Percentiles rank a stretch among this genome's conserved stretches.
Conservation (phyloP, 2,329 filamentous ascomycete genomes). For the Dothistroma septosporum region DNA sequence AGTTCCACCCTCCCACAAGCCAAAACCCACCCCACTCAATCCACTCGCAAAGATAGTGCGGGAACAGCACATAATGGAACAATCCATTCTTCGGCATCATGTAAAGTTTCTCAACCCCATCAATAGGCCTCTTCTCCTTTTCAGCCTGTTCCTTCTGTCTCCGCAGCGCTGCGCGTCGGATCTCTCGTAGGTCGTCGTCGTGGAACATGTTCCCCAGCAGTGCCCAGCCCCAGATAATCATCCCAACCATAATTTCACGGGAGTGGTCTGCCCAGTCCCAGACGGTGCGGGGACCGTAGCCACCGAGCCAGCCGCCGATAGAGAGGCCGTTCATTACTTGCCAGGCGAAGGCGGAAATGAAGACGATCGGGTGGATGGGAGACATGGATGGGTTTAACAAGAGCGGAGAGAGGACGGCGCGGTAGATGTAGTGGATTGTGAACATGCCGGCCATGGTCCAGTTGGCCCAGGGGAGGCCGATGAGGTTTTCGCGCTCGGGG, state of each 20-base stretch:
- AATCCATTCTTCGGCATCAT: conserved; percentile 78
- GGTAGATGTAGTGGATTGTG: conserved; percentile 84
- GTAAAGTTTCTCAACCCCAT: conserved; percentile 74
- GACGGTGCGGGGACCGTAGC: conserved; percentile 66
- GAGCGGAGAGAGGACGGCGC: conserved; percentile 76
- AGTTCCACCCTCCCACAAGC: conserved; percentile 63
- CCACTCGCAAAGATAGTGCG: conserved; percentile 97
- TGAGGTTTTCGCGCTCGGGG: conserved; percentile 54
- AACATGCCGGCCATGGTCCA: conserved; percentile 68
- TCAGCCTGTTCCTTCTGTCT: conserved; percentile 50
- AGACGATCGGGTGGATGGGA: conserved; percentile 71
- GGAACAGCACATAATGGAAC: conserved; percentile 78
- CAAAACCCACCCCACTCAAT: conserved; percentile 90
- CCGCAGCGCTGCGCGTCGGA: conserved; percentile 65
- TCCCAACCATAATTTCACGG: conserved; percentile 55
- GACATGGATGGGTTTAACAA: conserved; percentile 85
- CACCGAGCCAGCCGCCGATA: conserved; percentile 75
- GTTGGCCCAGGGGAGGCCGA: conserved; percentile 66
- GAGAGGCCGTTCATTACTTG: conserved; percentile 76
- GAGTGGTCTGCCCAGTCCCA: conserved; percentile 48
- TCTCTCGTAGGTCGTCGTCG: conserved; percentile 84
- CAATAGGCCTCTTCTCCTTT: conserved; percentile 43
- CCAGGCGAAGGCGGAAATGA: conserved; percentile 62
- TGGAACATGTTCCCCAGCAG: conserved; percentile 80
- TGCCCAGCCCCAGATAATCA: conserved; percentile 71